These are phyloP conservation scores for Nakaseomyces uthaithaninus DNA, from an alignment of 1,139 yeast genomes.

Conservation along the genomic window DNA sequence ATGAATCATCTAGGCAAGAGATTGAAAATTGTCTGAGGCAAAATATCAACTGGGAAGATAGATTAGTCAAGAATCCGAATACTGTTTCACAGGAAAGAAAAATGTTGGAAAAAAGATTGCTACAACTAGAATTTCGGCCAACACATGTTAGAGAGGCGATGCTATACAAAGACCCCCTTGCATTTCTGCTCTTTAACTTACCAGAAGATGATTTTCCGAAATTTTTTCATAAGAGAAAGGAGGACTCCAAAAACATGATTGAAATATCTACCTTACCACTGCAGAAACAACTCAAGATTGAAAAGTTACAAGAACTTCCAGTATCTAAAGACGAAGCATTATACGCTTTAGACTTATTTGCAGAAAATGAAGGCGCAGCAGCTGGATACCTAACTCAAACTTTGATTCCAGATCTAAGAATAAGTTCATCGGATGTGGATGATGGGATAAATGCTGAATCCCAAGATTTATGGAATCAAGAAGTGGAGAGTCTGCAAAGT, in stretches of 20 bases:
- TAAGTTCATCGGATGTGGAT: constrained; percentile 11
- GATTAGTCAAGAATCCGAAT: constrained; percentile 17
- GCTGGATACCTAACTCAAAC: constrained; percentile 44
- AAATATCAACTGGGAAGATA: constrained; percentile 47
- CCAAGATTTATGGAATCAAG: constrained; percentile 59
- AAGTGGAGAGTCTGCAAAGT: constrained; percentile 57
- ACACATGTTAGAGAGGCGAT: constrained; percentile 68
- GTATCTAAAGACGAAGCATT: constrained; percentile 58
- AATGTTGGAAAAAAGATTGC: constrained; percentile 21
- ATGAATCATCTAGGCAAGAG: constrained; percentile 38
- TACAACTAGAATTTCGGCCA: constrained; percentile 55
- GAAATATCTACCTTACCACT: constrained; percentile 37
- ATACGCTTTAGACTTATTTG: constrained; percentile 37
- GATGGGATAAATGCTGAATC: constrained; percentile 24
- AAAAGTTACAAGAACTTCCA: constrained; percentile 46
- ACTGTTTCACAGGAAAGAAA: constrained; percentile 15
- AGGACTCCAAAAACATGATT: constrained; percentile 42
- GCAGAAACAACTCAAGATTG: constrained; percentile 38
- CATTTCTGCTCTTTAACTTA: constrained; percentile 78
- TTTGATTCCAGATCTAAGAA: constrained; percentile 14
- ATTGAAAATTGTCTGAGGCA: constrained; percentile 48
- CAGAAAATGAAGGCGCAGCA: constrained; percentile 44
- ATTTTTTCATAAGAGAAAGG: constrained; percentile 35
- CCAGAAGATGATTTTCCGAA: constrained; percentile 90
- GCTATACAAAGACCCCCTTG: constrained; percentile 56